Evolutionary conservation across 805 yeast genomes (phyloP), one percentile per base, ranked within the genome.

Genomic region (Candida silvatica): DNA sequence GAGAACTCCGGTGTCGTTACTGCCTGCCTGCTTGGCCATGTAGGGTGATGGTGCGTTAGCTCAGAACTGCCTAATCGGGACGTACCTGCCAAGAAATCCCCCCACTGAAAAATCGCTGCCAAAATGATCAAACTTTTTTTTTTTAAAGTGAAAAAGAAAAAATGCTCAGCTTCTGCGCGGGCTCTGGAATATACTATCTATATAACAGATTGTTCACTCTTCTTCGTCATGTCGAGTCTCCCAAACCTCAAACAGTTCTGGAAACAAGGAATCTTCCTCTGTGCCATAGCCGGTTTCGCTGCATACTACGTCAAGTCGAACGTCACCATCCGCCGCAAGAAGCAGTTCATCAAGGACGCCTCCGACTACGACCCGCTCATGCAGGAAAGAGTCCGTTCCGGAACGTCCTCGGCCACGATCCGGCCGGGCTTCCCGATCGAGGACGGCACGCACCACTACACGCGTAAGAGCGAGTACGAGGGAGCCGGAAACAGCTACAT

Each of bases 401-500:
- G 45, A 14, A 38, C 38, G 4, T 31, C 45, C 2, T 52, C 51
- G 12, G 48, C 56, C 14, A 53, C 52, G 23, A 50, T 48, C 6
- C 47, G 45, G 22, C 61, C 62, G 4, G 64, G 62, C 8, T 58
- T 59, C 35, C 61, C 62, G 6, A 43, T 46, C 6, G 47, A 51
- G 16, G 48, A 48, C n/a, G 52, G 45, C 8, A 56, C 50, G 24
- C 59, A 61, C 31, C 56, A 80, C 17, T 59, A 56, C 17, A 47
- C 56, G 29, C 59, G 87, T 41, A 74, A 75, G 42, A 72, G 80
- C 35, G 75, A 70, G 46, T 82, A 68, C 48, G 83, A 78, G 45
- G 90, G 87, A 4, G 66, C 80, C 1, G 84, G 85, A 1, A 61
- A 61, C 36, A 70, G 83, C 32, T 77, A 77, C 37, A 53, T 41